Base-by-base conservation (phyloP, 2,329 filamentous ascomycete genomes). In the Venturia aucupariae region DNA sequence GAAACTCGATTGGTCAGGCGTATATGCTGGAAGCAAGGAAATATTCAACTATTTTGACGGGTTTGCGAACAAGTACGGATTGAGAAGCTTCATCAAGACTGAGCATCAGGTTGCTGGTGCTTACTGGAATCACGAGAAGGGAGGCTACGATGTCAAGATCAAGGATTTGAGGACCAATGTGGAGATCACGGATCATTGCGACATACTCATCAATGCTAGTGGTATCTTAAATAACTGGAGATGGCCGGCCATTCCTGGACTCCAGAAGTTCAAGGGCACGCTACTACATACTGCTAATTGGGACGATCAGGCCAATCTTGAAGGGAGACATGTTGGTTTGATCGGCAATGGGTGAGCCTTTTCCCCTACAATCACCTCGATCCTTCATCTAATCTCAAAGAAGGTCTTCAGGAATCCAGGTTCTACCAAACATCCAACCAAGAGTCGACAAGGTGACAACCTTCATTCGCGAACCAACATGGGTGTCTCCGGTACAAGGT, bases 281-380 rank as follows among this genome's bases (percentile, higher is more conserved):
- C 71, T 85, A 4, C 76, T 85, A 54, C 84, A 87, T 69, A 81
- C 81, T 0, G 80, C 84, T 1, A 75, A 78, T 44, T 87, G 83
- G 83, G 78, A 82, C 1, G 71, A 80, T 5, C 75, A 78, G 22
- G 72, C 82, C 10, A 76, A 82, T n/a, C 71, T 83, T 7, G 70
- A 70, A 1, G 78, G 73, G 32, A 82, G 82, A 67, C 73, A 74
- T 11, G 80, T 84, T 30, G 78, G 79, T 6, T 71, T 85, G n/a
- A 79, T 86, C 61, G 84, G 83, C 19, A 83, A 79, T 61, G 77
- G 76, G 70, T 76, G 70, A 70, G 67, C 30, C 7, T 11, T 44
- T 66, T 71, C 63, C 68, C 70, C 55, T 71, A 68, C 41, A 30
- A 65, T 54, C 48, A 65, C 67, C 32, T 8, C 15, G 70, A 71